A percentile compares a stretch with the other conserved stretches of the same genome.
These are phyloP conservation scores for Hericium rajendrae DNA, from an alignment of 768 basidiomycete species.

Conservation along the genomic window DNA sequence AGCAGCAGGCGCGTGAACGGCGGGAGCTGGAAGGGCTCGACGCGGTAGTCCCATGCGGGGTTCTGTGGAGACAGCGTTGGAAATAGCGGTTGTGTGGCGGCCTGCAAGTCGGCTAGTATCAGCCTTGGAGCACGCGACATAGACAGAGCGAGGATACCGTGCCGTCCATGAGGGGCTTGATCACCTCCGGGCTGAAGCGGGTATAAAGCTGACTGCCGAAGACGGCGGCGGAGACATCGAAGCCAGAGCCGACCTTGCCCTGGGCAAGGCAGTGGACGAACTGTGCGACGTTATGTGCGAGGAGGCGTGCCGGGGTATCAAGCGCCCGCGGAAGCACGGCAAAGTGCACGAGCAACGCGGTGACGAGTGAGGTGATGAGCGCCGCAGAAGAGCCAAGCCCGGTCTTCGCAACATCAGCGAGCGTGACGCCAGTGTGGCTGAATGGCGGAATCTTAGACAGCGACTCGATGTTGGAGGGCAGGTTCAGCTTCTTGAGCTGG, in stretches of 20 bases:
- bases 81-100: conserved; percentile 24
- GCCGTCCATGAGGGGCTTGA: conserved; percentile 55
- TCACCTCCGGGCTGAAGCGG: conserved; percentile 68
- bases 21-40: conserved; percentile 72
- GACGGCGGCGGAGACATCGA: conserved; percentile 90
- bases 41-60: conserved; percentile 60
- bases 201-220: conserved; percentile 93
- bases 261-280: conserved; percentile 94
- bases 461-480: conserved; percentile 55
- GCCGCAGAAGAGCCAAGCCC: conserved; percentile 96
- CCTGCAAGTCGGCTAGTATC: conserved; percentile 12
- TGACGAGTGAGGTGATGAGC: conserved; percentile 89
- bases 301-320: conserved; percentile 36
- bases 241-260: conserved; percentile 96
- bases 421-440: conserved; percentile 50
- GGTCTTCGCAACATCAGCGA: conserved; percentile 91
- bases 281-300: conserved; percentile 91
- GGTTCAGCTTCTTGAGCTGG: conserved; percentile 53
- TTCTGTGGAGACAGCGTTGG: conserved; percentile 57
- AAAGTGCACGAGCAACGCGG: conserved; percentile 74
- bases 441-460: conserved; percentile 71
- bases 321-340: conserved; percentile 44
- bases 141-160: conserved; percentile 23
- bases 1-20: conserved; percentile 77
- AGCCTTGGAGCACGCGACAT: neutral